Conservation (phyloP, 1,139 yeast species). For the Wickerhamomyces sp. region DNA sequence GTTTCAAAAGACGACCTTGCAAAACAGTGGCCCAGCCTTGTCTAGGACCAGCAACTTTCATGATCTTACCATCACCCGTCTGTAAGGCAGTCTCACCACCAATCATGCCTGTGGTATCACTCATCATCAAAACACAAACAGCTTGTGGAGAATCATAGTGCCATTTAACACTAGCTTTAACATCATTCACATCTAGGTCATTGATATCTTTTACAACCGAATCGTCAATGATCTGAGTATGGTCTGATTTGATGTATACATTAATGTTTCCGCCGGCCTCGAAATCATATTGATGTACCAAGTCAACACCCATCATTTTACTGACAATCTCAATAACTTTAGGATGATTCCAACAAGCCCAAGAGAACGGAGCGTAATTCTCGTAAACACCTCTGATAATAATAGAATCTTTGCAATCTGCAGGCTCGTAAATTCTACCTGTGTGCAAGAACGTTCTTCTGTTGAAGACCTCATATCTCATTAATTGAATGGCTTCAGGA, state of each 20-base stretch:
- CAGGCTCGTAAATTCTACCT: conserved; percentile 35
- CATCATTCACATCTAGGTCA: conserved; percentile 27
- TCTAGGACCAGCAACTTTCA: conserved; percentile 46
- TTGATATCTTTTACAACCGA: conserved; percentile 5
- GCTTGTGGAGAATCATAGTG: conserved; percentile 56
- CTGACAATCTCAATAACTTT: conserved; percentile 43
- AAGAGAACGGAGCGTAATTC: conserved; percentile 38
- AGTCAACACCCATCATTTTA: conserved; percentile 50
- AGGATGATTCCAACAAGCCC: conserved; percentile 54
- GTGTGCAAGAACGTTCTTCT: conserved; percentile 39
- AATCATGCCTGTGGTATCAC: conserved; percentile 51
- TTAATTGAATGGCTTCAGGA: conserved; percentile 48
- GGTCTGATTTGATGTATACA: conserved; percentile 30
- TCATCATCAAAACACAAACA: conserved; percentile 59
- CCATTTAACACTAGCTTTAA: conserved; percentile 55
- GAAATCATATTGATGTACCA: conserved; percentile 46
- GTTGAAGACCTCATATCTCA: conserved; percentile 46
- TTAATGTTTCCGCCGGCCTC: conserved; percentile 47
- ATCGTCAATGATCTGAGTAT: conserved; percentile 9
- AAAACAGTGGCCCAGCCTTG: conserved; percentile 49
- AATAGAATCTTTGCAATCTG: conserved; percentile 35
- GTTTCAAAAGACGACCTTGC: conserved; percentile 50
- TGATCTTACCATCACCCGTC: conserved; percentile 41
- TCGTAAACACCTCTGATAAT: conserved; percentile 43
- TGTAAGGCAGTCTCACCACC: conserved; percentile 56